Evolutionary conservation across 306 rosid genomes (phyloP).

Genomic region (cucumber (Cucumis sativus)): DNA sequence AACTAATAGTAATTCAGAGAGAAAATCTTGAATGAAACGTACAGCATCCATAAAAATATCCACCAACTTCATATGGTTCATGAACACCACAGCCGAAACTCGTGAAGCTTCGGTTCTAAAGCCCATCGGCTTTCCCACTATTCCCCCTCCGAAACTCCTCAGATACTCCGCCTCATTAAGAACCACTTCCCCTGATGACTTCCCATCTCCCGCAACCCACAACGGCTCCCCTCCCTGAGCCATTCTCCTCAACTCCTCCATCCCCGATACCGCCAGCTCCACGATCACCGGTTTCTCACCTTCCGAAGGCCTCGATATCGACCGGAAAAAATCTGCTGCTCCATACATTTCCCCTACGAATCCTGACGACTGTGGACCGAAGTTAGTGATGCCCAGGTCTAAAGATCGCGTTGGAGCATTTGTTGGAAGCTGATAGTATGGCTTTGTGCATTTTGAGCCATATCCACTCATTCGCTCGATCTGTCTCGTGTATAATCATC

Average conservation of each 20-base stretch:
- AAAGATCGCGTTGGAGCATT: not conserved
- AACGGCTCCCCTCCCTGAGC: constrained; percentile 46
- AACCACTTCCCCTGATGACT: not conserved
- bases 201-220: constrained; percentile 26
- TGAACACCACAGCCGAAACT: constrained; percentile 34
- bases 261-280: constrained; percentile 49
- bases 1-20: too few species aligned
- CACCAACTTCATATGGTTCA: constrained; percentile 44
- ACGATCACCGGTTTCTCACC: constrained; percentile 37
- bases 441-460: not conserved
- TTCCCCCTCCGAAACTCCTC: constrained; percentile 17
- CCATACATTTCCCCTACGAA: constrained; percentile 7
- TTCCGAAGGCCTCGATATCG: constrained; percentile 25
- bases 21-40: not conserved
- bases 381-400: not conserved
- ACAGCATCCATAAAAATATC: constrained; percentile 85
- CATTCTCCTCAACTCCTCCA: constrained; percentile 32
- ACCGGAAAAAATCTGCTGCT: not conserved
- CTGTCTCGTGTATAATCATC: not conserved
- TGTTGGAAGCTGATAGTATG: not conserved
- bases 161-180: constrained; percentile 39
- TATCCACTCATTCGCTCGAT: constrained; percentile 7
- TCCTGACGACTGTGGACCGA: not conserved
- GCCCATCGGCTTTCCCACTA: not conserved
- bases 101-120: constrained; percentile 44